Percentiles rank a stretch among this genome's conserved stretches.
phyloP scores from a whole-genome alignment of 1,284 basidiomycete species.

The Cutaneotrichosporon sp. region DNA sequence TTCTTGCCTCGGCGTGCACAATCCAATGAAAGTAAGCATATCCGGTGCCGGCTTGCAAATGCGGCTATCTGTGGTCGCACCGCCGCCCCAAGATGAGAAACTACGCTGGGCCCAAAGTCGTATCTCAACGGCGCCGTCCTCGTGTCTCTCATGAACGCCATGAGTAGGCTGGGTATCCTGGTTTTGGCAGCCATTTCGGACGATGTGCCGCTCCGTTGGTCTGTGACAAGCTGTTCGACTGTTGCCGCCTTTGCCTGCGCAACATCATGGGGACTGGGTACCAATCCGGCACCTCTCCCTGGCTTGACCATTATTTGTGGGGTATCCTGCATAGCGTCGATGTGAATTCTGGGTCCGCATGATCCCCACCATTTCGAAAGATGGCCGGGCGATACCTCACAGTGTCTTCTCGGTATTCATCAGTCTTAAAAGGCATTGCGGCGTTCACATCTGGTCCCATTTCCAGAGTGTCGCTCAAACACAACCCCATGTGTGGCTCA shows the following conservation, averaged over 20 bases:
- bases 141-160: conserved; percentile 45
- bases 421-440: conserved; percentile 37
- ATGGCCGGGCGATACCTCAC: conserved; percentile 37
- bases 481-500: conserved; percentile 23
- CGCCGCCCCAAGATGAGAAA: conserved; percentile 36
- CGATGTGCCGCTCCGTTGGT: conserved; percentile 27
- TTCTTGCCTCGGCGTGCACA: too few relatives aligned
- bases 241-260: conserved; percentile 38
- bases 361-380: conserved; percentile 32
- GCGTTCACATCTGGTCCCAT: conserved; percentile 33
- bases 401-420: conserved; percentile 41
- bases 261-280: conserved; percentile 49
- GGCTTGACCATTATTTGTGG: too few relatives aligned
- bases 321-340: conserved; percentile 31
- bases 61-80: too few relatives aligned
- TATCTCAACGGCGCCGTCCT: conserved; percentile 37
- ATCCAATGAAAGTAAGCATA: too few relatives aligned
- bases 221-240: conserved; percentile 34
- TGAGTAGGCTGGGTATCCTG: conserved; percentile 20
- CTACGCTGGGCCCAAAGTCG: conserved; percentile 38
- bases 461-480: conserved; percentile 26
- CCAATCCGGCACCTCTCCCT: too few relatives aligned
- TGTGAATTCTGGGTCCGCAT: conserved; percentile 35
- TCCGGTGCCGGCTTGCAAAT: too few relatives aligned
- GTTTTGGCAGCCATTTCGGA: conserved; percentile 42